Evolutionary conservation across 1,284 basidiomycete species (phyloP).

Genomic region (Marasmius oreades): DNA sequence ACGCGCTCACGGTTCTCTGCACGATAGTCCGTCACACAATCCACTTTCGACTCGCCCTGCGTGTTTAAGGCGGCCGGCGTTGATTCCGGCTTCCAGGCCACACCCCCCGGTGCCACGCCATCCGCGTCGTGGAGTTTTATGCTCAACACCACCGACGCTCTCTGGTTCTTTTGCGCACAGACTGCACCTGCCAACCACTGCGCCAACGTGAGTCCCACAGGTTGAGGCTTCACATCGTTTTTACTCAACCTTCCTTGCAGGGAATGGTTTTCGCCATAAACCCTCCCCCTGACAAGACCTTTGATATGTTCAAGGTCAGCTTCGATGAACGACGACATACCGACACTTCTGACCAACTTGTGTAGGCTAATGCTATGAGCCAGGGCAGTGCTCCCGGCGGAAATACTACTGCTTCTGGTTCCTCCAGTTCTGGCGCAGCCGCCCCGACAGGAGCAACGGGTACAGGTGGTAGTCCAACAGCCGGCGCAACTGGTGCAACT

Average conservation of each 20-base stretch:
- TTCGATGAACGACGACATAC: not conserved
- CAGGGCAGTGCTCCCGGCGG: conserved; percentile 15
- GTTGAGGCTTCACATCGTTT: not conserved
- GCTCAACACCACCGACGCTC: conserved; percentile 24
- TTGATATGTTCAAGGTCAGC: conserved; percentile 41
- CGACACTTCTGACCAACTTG: conserved; percentile 15
- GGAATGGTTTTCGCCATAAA: conserved; percentile 57
- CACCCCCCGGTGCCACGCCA: conserved; percentile 23
- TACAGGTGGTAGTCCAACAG: no score
- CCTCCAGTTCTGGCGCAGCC: conserved; percentile 7
- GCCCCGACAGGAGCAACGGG: conserved; percentile 17
- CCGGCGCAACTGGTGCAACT: conserved; percentile 1
- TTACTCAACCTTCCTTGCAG: conserved; percentile 28
- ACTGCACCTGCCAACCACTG: conserved; percentile 22
- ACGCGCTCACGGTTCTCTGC: not conserved
- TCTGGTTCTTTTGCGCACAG: conserved; percentile 54
- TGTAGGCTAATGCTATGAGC: conserved; percentile 34
- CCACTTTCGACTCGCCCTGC: conserved; percentile 50
- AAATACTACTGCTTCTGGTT: conserved; percentile 7
- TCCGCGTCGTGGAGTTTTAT: conserved; percentile 34
- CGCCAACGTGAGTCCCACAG: not conserved
- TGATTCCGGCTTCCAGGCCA: conserved; percentile 41
- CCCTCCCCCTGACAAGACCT: conserved; percentile 39
- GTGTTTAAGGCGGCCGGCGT: conserved; percentile 29
- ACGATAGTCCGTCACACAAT: conserved; percentile 52